Percentiles rank a stretch among this genome's conserved stretches.
phyloP scores from a whole-genome alignment of 164 flowering plant species.

The Nelumbo lutea region DNA sequence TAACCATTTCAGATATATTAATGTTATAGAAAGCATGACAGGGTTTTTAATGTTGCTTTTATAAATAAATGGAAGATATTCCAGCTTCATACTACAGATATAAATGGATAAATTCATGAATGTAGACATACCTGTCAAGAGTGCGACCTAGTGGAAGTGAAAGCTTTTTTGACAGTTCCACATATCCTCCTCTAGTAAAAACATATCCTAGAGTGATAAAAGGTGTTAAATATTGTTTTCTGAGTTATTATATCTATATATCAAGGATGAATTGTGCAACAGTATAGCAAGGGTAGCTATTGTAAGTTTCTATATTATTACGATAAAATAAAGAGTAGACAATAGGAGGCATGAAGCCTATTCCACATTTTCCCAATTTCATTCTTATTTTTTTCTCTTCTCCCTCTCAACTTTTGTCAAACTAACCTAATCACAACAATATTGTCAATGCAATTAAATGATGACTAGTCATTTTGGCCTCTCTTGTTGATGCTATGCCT shows the following conservation, averaged over 20 bases:
- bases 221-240: neutral
- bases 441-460: no score
- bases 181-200: slow-evolving; percentile 92
- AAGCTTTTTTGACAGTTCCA: slow-evolving; percentile 72
- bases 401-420: no score
- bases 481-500: no score
- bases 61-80: neutral
- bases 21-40: neutral
- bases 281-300: no score
- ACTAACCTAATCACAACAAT: no score
- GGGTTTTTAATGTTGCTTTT: neutral
- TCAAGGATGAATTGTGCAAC: no score
- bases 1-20: slow-evolving; percentile 15
- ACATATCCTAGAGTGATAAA: slow-evolving; percentile 59
- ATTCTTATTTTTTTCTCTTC: no score
- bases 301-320: no score
- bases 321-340: no score
- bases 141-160: slow-evolving; percentile 82
- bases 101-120: neutral
- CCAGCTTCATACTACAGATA: neutral
- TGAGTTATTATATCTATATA: neutral
- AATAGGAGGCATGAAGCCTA: no score
- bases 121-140: slow-evolving; percentile 69
- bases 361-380: no score
- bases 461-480: no score